Base-by-base conservation (phyloP, 257 asterid species). In the Fraxinus anomala region DNA sequence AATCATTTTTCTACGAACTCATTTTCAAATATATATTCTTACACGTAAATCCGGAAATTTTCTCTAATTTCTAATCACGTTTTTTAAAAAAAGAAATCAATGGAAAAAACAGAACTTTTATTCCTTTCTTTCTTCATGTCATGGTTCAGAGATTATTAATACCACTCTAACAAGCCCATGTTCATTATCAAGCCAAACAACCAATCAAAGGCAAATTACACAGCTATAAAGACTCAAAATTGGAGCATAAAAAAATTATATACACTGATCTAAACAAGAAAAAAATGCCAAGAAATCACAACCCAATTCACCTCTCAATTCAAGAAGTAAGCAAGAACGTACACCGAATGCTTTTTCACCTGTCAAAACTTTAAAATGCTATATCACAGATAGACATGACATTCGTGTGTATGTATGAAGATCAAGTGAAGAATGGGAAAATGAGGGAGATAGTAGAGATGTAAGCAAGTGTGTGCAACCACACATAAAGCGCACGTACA, bases 301-400 rank as follows among this genome's bases (percentile, higher is more conserved):
- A 75, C 30, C 28, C 71, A 85, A 76, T 83, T 78, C 73, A 87
- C 93, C 89, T 81, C 44, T 80, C 68, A 79, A 79, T 78, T 39
- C 36, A 66, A 78, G 69, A 4, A 24, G 69, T 0, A 63, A 77
- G 79, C 84, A 80, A 77, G 86, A 83, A 79, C 47, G 47, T 9
- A 40, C 51, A 70, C 78, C 78, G 12, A 71, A 80, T 54, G 47
- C 28, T 37, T 31, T 31, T 31, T 31, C 34, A 31, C 34, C 34
- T 31, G 34, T 76, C 61, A 73, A 73, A 77, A 59, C 78, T 73
- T 74, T 42, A 39, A 69, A 87, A 75, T 70, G 80, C 73, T 72
- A 76, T 59, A 74, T 47, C 54, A 81, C 40, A n/a, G 65, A 54
- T 4, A 54, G n/a, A 54, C 10, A 5, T 23, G 65, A 5, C 65